Conservation (phyloP, 345 rosid genomes). For the Clarkia xantiana region DNA sequence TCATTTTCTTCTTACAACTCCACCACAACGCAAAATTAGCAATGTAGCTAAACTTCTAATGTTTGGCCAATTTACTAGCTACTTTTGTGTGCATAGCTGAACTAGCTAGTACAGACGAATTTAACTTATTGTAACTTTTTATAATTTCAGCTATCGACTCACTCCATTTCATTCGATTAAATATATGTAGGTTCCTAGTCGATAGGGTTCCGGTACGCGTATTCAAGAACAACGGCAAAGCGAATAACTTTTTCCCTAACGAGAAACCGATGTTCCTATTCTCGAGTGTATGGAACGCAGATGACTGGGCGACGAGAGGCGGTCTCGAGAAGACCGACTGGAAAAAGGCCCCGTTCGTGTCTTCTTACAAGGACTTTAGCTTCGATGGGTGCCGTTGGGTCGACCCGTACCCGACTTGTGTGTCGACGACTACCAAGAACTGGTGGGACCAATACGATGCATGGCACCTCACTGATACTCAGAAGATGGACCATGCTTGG, state of each 20-base stretch:
- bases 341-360: constrained; percentile 79
- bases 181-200: constrained; percentile 65
- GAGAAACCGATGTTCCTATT: constrained; percentile 94
- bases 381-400: constrained; percentile 86
- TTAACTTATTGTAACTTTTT: no score
- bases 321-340: constrained; percentile 93
- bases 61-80: no score
- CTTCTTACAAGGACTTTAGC: constrained; percentile 72
- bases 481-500: constrained; percentile 83
- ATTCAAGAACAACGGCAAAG: constrained; percentile 61
- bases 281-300: constrained; percentile 97
- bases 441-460: constrained; percentile 95
- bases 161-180: background rate
- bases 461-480: constrained; percentile 71
- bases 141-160: no score
- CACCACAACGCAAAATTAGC: no score
- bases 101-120: no score
- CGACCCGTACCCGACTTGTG: constrained; percentile 80
- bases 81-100: no score
- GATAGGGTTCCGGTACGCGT: constrained; percentile 74
- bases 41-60: no score
- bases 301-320: constrained; percentile 95
- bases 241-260: constrained; percentile 79
- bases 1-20: no score
- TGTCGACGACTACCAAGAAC: constrained; percentile 65